Evolutionary conservation across 2,329 filamentous ascomycete genomes (phyloP), one percentile per base, ranked within the genome.

Genomic region (Xylariaceae sp.): DNA sequence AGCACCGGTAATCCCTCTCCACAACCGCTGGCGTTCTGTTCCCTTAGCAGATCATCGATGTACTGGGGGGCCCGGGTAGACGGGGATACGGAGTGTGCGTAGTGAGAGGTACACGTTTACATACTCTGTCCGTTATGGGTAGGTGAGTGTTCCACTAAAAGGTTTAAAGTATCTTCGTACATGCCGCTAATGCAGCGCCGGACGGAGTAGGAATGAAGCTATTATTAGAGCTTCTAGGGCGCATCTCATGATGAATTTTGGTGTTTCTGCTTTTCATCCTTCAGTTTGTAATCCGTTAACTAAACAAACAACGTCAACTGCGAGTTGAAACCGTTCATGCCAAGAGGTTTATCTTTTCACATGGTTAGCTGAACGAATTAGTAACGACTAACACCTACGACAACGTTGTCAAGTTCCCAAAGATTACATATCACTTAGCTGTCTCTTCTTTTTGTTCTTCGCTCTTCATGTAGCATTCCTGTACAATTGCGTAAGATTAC

Each of bases 151-250:
- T 45, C 41, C 41, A n/a, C 41, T 45, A 41, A 41, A 8, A 13
- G 5, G 37, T 5, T 41, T 41, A 41, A 41, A 41, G 37, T 41
- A 30, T 13, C 37, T 41, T 41, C 37, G 37, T 41, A 41, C 37
- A 41, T 41, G 37, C 37, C 41, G 13, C 41, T 45, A 45, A 45
- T 45, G 41, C 41, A 45, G 41, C 41, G n/a, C 13, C 10, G 10
- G 1, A 56, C 57, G 47, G 47, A 49, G 9, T 30, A 30, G 18
- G 17, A 48, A 59, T 55, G 59, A 57, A 55, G 59, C 59, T 57
- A 55, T 58, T 35, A 13, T 39, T 51, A 51, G 17, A 45, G 47
- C 47, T 18, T 23, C 17, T 30, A 18, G 47, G 47, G 17, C 15
- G 23, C 6, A 11, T 30, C 17, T 30, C 17, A 30, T 11, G 47